Percentiles rank a stretch among this genome's conserved stretches.
phyloP scores from a whole-genome alignment of 768 basidiomycete genomes.

The Rossbeevera mucosa region DNA sequence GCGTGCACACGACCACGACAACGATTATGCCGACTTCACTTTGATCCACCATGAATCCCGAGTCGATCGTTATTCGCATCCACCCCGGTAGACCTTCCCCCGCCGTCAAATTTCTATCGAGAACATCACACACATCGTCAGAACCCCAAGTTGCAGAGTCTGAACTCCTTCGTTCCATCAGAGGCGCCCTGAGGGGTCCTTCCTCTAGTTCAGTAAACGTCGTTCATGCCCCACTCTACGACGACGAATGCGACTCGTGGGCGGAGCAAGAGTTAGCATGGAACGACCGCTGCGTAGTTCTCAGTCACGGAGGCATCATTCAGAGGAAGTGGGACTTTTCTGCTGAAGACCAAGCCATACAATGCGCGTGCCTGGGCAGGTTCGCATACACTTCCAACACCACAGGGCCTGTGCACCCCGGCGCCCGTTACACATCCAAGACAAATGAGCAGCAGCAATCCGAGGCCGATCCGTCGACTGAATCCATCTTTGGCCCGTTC shows the following conservation, averaged over 20 bases:
- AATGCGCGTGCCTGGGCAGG: constrained; percentile 75
- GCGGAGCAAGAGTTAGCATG: constrained; percentile 68
- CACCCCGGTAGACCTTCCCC: constrained; percentile 42
- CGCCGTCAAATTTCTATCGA: constrained; percentile 39
- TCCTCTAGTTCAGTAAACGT: constrained; percentile 39
- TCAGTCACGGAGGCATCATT: constrained; percentile 65
- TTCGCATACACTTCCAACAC: constrained; percentile 49
- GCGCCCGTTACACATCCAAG: constrained; percentile 29
- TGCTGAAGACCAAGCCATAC: constrained; percentile 68
- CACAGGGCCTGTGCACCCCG: constrained; percentile 21
- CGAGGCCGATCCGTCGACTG: constrained; percentile 10
- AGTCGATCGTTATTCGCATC: constrained; percentile 33
- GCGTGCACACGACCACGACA: neutral
- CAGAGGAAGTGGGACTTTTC: constrained; percentile 69
- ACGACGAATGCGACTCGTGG: constrained; percentile 36
- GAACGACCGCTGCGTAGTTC: constrained; percentile 58
- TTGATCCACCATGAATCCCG: constrained; percentile 14
- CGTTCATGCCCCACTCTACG: constrained; percentile 41
- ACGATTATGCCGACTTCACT: neutral
- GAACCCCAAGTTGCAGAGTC: constrained; percentile 25
- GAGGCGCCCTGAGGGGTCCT: constrained; percentile 54
- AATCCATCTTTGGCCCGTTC: constrained; percentile 41
- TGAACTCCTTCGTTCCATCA: constrained; percentile 52
- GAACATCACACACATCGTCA: constrained; percentile 13
- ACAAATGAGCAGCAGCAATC: constrained; percentile 3